Conservation (phyloP, 768 basidiomycete genomes). For the Rhodotorula paludigena region DNA sequence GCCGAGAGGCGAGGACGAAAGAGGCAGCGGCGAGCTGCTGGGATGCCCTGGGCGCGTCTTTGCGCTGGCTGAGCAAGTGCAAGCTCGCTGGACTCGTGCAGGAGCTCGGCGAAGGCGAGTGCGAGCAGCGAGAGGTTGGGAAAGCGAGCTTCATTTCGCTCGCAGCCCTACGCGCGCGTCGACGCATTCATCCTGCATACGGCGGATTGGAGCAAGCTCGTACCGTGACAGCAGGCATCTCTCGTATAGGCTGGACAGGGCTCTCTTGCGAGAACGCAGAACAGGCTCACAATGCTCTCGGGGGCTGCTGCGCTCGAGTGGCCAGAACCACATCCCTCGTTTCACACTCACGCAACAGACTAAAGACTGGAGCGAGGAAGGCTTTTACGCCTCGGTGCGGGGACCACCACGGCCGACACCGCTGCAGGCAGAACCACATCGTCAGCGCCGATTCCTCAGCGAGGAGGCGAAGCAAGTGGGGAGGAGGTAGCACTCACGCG, state of each 20-base stretch:
- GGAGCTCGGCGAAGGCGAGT: background rate
- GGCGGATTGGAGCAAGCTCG: too few species aligned
- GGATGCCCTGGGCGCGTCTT: background rate
- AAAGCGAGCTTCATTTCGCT: background rate
- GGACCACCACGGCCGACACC: constrained; percentile 85
- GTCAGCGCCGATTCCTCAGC: too few species aligned
- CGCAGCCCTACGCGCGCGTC: background rate
- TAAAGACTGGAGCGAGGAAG: background rate
- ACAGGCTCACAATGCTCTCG: too few species aligned
- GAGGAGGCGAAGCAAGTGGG: background rate
- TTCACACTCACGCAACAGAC: background rate
- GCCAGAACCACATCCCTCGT: background rate
- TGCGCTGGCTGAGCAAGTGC: background rate
- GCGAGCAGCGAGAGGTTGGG: background rate
- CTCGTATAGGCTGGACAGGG: too few species aligned
- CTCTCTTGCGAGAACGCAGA: too few species aligned
- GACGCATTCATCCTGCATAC: too few species aligned
- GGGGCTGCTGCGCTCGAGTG: too few species aligned
- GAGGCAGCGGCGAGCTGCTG: background rate
- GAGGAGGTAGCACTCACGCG: constrained; percentile 42
- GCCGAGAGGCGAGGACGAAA: background rate
- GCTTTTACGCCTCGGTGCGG: constrained; percentile 47
- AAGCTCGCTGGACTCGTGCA: too few species aligned
- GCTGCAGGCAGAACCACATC: background rate
- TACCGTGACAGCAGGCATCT: too few species aligned